Percentiles rank a stretch among this genome's conserved stretches.
Evolutionary conservation across 495 filamentous ascomycete species (phyloP).

Genomic region (Hypoxylon subgilvum): DNA sequence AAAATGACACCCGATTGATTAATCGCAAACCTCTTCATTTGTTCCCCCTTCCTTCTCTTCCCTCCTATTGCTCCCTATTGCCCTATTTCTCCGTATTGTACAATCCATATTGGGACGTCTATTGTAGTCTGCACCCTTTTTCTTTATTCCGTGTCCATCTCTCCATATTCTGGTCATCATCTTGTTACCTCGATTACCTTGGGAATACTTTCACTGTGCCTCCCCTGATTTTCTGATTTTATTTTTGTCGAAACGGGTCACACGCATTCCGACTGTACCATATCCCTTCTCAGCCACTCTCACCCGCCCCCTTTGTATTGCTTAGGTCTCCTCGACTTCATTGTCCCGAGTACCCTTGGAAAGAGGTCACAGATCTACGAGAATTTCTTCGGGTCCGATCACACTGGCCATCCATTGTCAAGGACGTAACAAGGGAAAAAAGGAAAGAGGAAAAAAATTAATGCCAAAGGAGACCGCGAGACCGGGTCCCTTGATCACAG

Average conservation of each 20-base stretch:
- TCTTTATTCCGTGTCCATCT: slow-evolving; percentile 18
- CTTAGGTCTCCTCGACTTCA: slow-evolving; percentile 15
- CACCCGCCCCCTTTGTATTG: slow-evolving; percentile 21
- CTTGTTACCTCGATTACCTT: slow-evolving; percentile 27
- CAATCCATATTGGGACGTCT: slow-evolving; percentile 22
- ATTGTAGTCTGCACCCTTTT: slow-evolving; percentile 24
- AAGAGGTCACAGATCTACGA: slow-evolving; percentile 9
- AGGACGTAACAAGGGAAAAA: slow-evolving; percentile 14
- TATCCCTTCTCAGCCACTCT: slow-evolving; percentile 19
- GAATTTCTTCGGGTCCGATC: slow-evolving; percentile 8
- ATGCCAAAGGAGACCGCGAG: slow-evolving; percentile 1
- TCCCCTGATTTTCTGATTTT: slow-evolving; percentile 16
- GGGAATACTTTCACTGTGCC: slow-evolving; percentile 15
- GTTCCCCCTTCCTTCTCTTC: slow-evolving; percentile 28
- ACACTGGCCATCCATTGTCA: slow-evolving; percentile 1
- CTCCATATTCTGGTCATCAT: slow-evolving; percentile 18
- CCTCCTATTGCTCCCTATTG: not conserved
- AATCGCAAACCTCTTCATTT: slow-evolving; percentile 38
- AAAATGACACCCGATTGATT: slow-evolving; percentile 40
- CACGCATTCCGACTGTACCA: slow-evolving; percentile 27
- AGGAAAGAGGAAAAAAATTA: not conserved
- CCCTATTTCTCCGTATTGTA: slow-evolving; percentile 6
- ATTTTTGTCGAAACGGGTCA: slow-evolving; percentile 18
- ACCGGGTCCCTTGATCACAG: slow-evolving; percentile 15
- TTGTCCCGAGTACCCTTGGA: slow-evolving; percentile 14